Evolutionary conservation across 1,284 basidiomycete species (phyloP).

Genomic region (Cystodermella granulosa): DNA sequence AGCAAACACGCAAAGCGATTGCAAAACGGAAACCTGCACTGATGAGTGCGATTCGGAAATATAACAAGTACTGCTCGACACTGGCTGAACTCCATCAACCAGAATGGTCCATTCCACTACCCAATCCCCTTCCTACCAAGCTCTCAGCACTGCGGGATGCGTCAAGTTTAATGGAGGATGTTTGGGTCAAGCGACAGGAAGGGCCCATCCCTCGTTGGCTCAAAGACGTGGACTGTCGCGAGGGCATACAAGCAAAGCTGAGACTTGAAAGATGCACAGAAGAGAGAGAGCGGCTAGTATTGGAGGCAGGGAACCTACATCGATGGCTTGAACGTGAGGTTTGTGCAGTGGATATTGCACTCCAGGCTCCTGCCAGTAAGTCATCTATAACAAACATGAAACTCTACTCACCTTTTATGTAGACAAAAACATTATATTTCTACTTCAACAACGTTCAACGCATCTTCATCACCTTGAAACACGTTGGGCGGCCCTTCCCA

Average conservation of each 20-base stretch:
- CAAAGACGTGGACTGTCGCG: slow-evolving; percentile 24
- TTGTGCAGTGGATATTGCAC: slow-evolving; percentile 15
- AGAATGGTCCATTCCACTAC: slow-evolving; percentile 32
- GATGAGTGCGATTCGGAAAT: slow-evolving; percentile 29
- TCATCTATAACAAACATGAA: not conserved
- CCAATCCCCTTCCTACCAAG: slow-evolving; percentile 25
- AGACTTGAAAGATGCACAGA: slow-evolving; percentile 27
- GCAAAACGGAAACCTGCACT: slow-evolving; percentile 33
- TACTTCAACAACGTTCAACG: not conserved
- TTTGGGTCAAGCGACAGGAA: slow-evolving; percentile 32
- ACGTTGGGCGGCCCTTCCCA: not conserved
- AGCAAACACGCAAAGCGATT: slow-evolving; percentile 33
- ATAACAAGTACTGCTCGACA: slow-evolving; percentile 32
- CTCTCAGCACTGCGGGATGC: slow-evolving; percentile 28
- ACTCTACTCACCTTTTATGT: not conserved
- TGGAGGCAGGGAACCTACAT: slow-evolving; percentile 23
- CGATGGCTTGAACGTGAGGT: slow-evolving; percentile 23
- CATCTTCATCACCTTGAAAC: not conserved
- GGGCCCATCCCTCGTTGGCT: slow-evolving; percentile 32
- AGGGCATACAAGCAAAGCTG: slow-evolving; percentile 32
- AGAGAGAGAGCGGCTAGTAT: slow-evolving; percentile 16
- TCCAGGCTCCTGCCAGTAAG: slow-evolving; percentile 10
- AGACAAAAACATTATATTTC: not conserved
- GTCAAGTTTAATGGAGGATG: slow-evolving; percentile 34
- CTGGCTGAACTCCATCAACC: slow-evolving; percentile 23